Evolutionary conservation across 257 asterid genomes (phyloP), one percentile per base, ranked within the genome.

Genomic region (Agastache rugosa): DNA sequence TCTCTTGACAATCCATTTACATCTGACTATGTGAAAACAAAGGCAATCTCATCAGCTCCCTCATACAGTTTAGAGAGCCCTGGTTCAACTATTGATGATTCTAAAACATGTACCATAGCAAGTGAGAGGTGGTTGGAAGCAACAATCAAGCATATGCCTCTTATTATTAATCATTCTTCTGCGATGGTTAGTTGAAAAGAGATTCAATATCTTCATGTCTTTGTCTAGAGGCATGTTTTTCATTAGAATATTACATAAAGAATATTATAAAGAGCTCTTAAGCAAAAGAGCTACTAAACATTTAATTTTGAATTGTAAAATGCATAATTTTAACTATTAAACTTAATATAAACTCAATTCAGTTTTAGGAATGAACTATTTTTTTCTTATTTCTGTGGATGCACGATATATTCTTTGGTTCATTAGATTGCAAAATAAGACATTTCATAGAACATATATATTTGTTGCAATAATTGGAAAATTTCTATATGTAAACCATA

Each of bases 1-100:
- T 79, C 84, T 72, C 78, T 88, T 75, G 91, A 81, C 78, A 88
- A 83, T 79, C 97, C 98, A 59, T 93, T 93, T 83, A 90, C 90
- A 59, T 88, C 97, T 81, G 98, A 90, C 79, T 90, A 74, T 75
- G 84, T 87, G 66, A 91, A 87, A 81, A 82, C 82, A 65, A 93
- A 91, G 85, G 86, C 94, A 73, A 85, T 93, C 83, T 93, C 97
- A 51, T 93, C 98, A 34, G 98, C 98, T 69, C 98, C 98, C 65
- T 84, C 82, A 11, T 85, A 88, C 83, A 86, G 79, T 78, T 72
- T 83, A 42, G 87, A 83, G 82, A 77, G 35, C 79, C 81, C 83
- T 77, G 79, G 78, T 67, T 72, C 86, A 78, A 63, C 75, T 79
- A 70, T 60, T 54, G 84, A 81, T 64, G 87, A 79, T 78, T 76